Evolutionary conservation across 1,284 basidiomycete genomes (phyloP).

Genomic region (Marasmius tenuissimus): DNA sequence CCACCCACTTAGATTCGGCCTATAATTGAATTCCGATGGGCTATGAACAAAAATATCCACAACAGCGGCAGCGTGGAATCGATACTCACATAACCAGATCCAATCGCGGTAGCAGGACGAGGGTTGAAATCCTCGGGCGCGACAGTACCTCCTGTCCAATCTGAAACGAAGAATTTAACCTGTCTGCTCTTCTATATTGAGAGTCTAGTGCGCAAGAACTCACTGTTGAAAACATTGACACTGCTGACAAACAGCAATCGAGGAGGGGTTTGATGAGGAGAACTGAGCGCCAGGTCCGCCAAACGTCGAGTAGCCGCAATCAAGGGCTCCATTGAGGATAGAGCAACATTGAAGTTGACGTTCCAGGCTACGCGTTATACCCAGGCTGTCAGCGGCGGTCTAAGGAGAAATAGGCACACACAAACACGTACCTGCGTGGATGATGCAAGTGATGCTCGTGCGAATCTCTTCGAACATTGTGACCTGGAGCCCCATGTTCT

Average conservation of each 20-base stretch:
- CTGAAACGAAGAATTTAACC: not conserved
- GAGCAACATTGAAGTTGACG: conserved; percentile 25
- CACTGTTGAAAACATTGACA: conserved; percentile 23
- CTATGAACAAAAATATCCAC: not conserved
- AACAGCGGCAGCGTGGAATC: not conserved
- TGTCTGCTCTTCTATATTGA: too few relatives aligned
- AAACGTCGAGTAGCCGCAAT: conserved; percentile 23
- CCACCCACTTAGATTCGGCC: conserved; percentile 26
- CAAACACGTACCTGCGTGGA: conserved; percentile 4
- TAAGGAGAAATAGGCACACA: not conserved
- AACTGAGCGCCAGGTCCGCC: conserved; percentile 23
- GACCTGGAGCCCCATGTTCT: conserved; percentile 25
- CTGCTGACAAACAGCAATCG: conserved; percentile 26
- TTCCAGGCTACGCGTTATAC: conserved; percentile 20
- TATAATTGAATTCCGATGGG: not conserved
- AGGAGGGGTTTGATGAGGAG: conserved; percentile 19
- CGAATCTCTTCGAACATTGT: conserved; percentile 9
- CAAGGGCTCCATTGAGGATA: conserved; percentile 24
- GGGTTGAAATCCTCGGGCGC: conserved; percentile 13
- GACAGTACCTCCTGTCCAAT: conserved; percentile 2
- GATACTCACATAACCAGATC: conserved; percentile 18
- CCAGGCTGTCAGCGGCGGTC: not conserved
- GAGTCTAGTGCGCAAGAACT: conserved; percentile 1
- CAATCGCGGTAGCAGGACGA: conserved; percentile 18
- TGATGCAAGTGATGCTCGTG: conserved; percentile 2